A percentile compares a stretch with the other conserved stretches of the same genome.
Conservation (phyloP, 805 yeast species). For the Komagataella pastoris region DNA sequence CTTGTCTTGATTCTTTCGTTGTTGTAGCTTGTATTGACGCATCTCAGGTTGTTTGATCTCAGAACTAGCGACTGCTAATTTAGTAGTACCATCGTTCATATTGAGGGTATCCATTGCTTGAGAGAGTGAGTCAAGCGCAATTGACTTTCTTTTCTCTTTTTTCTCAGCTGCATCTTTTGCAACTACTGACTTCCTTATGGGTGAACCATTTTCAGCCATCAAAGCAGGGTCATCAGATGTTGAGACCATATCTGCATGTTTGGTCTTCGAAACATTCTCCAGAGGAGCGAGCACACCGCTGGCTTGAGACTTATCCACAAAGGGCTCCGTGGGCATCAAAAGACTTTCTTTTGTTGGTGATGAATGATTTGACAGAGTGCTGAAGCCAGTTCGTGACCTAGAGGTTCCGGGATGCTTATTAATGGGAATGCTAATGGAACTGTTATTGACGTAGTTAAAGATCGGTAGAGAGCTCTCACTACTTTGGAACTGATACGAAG, state of each 20-base stretch:
- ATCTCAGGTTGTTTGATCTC: background rate
- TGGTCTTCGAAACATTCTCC: background rate
- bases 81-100: conserved; percentile 2
- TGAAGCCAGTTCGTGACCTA: background rate
- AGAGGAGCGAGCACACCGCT: conserved; percentile 16
- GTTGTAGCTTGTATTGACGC: background rate
- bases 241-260: background rate
- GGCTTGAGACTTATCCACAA: conserved; percentile 17
- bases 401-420: background rate
- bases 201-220: background rate
- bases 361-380: conserved; percentile 8
- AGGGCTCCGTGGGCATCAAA: conserved; percentile 16
- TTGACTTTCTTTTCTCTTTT: conserved; percentile 17
- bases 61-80: background rate
- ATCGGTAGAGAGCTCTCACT: conserved; percentile 13
- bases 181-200: background rate
- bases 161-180: conserved; percentile 4
- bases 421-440: background rate
- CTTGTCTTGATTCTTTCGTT: conserved; percentile 7
- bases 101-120: conserved; percentile 14
- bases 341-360: conserved; percentile 11
- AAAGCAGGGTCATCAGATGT: background rate
- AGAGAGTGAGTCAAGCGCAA: conserved; percentile 18
- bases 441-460: conserved; percentile 7
- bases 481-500: conserved; percentile 1